Percentiles rank a stretch among this genome's conserved stretches.
Evolutionary conservation across 805 yeast genomes (phyloP).

Genomic region (Lipomyces kockii): DNA sequence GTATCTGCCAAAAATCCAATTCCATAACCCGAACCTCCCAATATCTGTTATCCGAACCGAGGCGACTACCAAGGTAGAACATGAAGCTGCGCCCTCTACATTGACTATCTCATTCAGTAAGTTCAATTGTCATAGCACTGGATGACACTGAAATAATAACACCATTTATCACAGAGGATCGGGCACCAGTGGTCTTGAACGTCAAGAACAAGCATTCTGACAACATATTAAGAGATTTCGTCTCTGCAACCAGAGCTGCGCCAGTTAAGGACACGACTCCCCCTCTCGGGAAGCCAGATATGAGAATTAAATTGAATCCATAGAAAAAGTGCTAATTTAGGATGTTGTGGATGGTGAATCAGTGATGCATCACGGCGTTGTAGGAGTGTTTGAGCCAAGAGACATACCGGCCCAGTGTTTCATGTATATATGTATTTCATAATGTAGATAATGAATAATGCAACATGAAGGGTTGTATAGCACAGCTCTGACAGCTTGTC

Average conservation of each 20-base stretch:
- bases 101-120: conserved; percentile 38
- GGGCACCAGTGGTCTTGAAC: conserved; percentile 48
- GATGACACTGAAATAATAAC: not conserved
- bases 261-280: conserved; percentile 1
- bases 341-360: not conserved
- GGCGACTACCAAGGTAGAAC: conserved; percentile 47
- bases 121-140: conserved; percentile 11
- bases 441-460: too few species aligned
- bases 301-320: conserved; percentile 16
- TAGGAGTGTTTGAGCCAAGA: not conserved
- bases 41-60: conserved; percentile 54
- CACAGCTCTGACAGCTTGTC: too few species aligned
- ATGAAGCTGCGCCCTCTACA: conserved; percentile 43
- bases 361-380: not conserved
- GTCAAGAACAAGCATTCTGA: conserved; percentile 56
- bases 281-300: conserved; percentile 19
- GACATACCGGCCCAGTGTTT: not conserved
- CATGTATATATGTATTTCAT: not conserved
- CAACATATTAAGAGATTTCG: conserved; percentile 62
- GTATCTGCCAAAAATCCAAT: conserved; percentile 75
- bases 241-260: conserved; percentile 39
- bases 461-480: too few species aligned
- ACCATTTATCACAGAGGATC: conserved; percentile 3
- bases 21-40: conserved; percentile 75
- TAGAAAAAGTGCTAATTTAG: not conserved